Percentiles rank a stretch among this genome's conserved stretches.
These are phyloP conservation scores for Agaricales sp. DNA, from an alignment of 1,284 basidiomycete genomes.

Conservation along the genomic window DNA sequence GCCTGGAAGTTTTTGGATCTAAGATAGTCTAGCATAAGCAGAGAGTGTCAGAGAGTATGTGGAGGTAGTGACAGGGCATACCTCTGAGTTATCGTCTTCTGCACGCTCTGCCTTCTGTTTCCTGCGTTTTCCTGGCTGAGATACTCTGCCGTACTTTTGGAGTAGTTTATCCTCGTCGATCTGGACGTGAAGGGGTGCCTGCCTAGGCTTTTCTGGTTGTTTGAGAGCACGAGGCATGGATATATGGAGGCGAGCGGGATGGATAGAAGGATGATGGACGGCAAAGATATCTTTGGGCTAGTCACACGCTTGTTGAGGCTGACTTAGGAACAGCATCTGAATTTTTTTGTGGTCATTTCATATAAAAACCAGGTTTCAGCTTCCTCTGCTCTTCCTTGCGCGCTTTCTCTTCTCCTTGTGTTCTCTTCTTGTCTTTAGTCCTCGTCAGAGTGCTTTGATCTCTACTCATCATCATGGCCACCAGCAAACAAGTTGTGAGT, in stretches of 20 bases:
- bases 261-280: not conserved
- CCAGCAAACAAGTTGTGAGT: not conserved
- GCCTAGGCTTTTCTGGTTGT: conserved; percentile 46
- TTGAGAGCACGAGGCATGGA: conserved; percentile 57
- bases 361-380: not conserved
- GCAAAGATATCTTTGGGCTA: not conserved
- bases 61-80: conserved; percentile 25
- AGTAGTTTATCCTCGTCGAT: conserved; percentile 67
- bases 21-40: conserved; percentile 48
- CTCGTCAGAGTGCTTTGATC: not conserved
- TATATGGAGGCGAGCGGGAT: conserved; percentile 10
- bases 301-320: too few species aligned
- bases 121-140: conserved; percentile 63
- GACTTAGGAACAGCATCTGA: too few species aligned
- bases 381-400: not conserved
- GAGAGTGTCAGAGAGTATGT: conserved; percentile 3
- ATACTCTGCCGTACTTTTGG: conserved; percentile 70
- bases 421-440: not conserved
- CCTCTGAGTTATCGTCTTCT: conserved; percentile 49
- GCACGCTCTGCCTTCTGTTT: conserved; percentile 37
- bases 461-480: too few species aligned
- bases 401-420: not conserved
- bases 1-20: conserved; percentile 79
- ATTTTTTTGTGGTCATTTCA: too few species aligned
- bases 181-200: conserved; percentile 80